Base-by-base conservation (phyloP, 2,329 filamentous ascomycete species). In the Trichoderma koningiopsis region DNA sequence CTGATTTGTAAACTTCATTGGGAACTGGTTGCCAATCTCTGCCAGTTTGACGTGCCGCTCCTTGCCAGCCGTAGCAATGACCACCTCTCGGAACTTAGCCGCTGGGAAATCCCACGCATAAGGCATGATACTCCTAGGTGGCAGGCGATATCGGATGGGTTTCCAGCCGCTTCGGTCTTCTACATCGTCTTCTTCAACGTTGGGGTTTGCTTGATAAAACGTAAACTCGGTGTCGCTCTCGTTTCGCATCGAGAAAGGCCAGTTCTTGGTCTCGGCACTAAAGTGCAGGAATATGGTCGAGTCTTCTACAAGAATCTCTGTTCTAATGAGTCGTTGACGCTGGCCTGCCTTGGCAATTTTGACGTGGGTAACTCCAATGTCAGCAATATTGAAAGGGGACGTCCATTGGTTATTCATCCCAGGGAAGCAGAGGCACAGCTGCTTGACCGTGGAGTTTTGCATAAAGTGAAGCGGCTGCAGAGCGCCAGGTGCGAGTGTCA, bases 41-140 rank as follows among this genome's bases (percentile, higher is more conserved):
- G 95, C 93, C 73, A 99, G 86, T 79, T 96, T 97, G 77, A 99
- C 91, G 76, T 97, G 93, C 35, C 96, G 87, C 77, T 97, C 94
- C 70, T 78, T 82, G 63, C 76, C 75, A 27, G 77, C 77, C 0
- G 78, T 72, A 33, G 79, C 73, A 76, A 99, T 89, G 61, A 98
- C 89, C 49, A 99, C 88, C 78, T 97, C 96, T 76, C 96, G 97
- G 81, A 93, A 91, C 81, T 97, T 97, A n/a, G 94, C 94, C 1
- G 96, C 95, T 1, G 96, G 96, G 81, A 97, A 99, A 77, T 99
- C 96, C 96, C 96, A 99, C 1, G 96, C 95, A 76, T 99, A 99
- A 0, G 96, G 96, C 96, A 99, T 99, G 79, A 99, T 97, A 79
- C 95, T 98, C 70, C 96, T 87, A 14, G 95, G 90, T 2, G 96